A percentile compares a stretch with the other conserved stretches of the same genome.
These are phyloP conservation scores for Primulina eburnea DNA, from an alignment of 257 asterid genomes.

Conservation along the genomic window DNA sequence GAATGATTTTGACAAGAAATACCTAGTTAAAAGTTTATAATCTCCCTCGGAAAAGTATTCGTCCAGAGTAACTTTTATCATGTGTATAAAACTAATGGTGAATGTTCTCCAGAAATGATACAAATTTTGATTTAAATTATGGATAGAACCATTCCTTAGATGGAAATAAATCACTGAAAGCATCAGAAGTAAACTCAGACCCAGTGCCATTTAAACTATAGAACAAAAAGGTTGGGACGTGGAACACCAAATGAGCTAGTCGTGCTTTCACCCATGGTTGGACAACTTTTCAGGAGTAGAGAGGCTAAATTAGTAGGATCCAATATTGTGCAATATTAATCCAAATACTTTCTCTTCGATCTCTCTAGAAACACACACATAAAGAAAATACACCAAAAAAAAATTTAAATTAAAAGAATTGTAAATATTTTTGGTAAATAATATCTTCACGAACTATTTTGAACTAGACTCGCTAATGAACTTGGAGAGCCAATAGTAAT, in stretches of 20 bases:
- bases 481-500: background rate
- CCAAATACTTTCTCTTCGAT: background rate
- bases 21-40: too few species aligned
- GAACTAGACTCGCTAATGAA: too few species aligned
- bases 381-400: background rate
- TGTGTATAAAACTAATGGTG: background rate
- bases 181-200: background rate
- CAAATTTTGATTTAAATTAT: background rate
- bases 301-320: background rate
- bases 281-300: background rate
- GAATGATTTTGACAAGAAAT: too few species aligned
- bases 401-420: too few species aligned
- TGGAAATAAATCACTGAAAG: background rate
- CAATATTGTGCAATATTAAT: background rate
- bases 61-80: too few species aligned
- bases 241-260: background rate
- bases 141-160: too few species aligned
- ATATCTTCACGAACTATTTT: background rate
- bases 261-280: background rate
- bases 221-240: background rate
- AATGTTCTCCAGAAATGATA: background rate
- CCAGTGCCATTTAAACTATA: background rate
- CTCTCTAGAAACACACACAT: background rate
- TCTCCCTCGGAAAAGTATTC: too few species aligned
- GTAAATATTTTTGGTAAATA: too few species aligned